Conservation (phyloP, 495 filamentous ascomycete species). For the Neohortaea acidophila region DNA sequence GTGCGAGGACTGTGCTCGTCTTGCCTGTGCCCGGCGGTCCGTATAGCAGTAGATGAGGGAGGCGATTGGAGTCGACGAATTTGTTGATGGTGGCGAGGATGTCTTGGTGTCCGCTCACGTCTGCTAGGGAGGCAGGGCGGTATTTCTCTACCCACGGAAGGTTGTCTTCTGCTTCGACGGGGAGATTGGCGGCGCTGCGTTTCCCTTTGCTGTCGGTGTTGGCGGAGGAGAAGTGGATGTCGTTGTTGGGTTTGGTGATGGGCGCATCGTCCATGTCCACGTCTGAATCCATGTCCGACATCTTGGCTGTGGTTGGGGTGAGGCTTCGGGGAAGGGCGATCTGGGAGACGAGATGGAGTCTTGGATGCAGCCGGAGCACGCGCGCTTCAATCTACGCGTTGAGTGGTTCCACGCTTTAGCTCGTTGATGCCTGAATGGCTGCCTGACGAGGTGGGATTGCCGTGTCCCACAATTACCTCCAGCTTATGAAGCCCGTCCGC, state of each 20-base stretch:
- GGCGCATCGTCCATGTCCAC: slow-evolving; percentile 67
- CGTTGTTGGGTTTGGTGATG: slow-evolving; percentile 37
- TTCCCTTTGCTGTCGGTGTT: slow-evolving; percentile 62
- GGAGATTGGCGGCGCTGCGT: slow-evolving; percentile 78
- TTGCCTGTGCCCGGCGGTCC: slow-evolving; percentile 35
- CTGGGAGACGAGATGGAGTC: too few species aligned
- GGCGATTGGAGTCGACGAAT: slow-evolving; percentile 82
- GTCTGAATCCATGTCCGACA: slow-evolving; percentile 36
- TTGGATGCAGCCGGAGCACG: too few species aligned
- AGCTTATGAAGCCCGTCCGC: too few species aligned
- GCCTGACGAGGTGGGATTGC: too few species aligned
- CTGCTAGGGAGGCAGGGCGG: slow-evolving; percentile 67
- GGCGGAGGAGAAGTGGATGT: slow-evolving; percentile 46
- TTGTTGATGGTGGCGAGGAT: slow-evolving; percentile 94
- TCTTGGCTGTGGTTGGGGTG: slow-evolving; percentile 13
- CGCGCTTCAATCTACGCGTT: too few species aligned
- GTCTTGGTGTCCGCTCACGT: slow-evolving; percentile 96
- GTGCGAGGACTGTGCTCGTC: slow-evolving; percentile 42
- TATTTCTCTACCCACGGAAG: slow-evolving; percentile 99
- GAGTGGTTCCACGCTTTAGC: too few species aligned
- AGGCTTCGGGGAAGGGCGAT: neutral
- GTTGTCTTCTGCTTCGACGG: slow-evolving; percentile 83
- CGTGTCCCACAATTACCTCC: too few species aligned
- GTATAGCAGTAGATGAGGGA: slow-evolving; percentile 85
- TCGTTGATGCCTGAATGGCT: too few species aligned